phyloP scores from a whole-genome alignment of 2,329 filamentous ascomycete species.

The Eutypella sp. region DNA sequence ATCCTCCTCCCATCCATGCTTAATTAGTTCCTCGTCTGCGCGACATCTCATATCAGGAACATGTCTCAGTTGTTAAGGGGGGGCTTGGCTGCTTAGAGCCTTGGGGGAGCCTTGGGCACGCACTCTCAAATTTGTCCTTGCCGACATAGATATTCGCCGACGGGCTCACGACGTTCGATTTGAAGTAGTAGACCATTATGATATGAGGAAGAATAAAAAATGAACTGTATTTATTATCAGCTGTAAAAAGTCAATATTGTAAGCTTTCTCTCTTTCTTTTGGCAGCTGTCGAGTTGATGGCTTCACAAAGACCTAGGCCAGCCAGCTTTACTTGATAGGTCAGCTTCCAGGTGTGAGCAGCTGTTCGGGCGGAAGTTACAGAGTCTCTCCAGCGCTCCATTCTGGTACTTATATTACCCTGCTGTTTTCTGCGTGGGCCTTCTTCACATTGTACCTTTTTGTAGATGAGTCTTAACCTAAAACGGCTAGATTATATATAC shows the following conservation, averaged over 20 bases:
- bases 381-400: too few relatives aligned
- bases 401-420: too few relatives aligned
- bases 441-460: too few relatives aligned
- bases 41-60: slow-evolving; percentile 9
- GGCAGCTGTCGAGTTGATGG: too few relatives aligned
- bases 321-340: too few relatives aligned
- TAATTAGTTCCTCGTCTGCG: slow-evolving; percentile 92
- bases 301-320: too few relatives aligned
- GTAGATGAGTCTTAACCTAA: too few relatives aligned
- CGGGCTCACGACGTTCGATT: slow-evolving; percentile 76
- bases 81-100: too few relatives aligned
- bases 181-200: slow-evolving; percentile 95
- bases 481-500: too few relatives aligned
- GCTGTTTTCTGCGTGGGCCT: too few relatives aligned
- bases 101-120: slow-evolving; percentile 26
- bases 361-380: too few relatives aligned
- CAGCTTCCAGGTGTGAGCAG: too few relatives aligned
- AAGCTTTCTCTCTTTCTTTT: neutral
- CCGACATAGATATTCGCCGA: slow-evolving; percentile 89
- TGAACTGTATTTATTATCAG: neutral
- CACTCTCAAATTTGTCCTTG: slow-evolving; percentile 99
- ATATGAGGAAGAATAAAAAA: neutral
- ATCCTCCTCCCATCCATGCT: slow-evolving; percentile 90
- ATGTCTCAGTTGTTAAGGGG: slow-evolving; percentile 6
- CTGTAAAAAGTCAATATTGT: neutral